A percentile compares a stretch with the other conserved stretches of the same genome.
Evolutionary conservation across 1,284 basidiomycete genomes (phyloP).

Genomic region (Thecaphora thlaspeos): DNA sequence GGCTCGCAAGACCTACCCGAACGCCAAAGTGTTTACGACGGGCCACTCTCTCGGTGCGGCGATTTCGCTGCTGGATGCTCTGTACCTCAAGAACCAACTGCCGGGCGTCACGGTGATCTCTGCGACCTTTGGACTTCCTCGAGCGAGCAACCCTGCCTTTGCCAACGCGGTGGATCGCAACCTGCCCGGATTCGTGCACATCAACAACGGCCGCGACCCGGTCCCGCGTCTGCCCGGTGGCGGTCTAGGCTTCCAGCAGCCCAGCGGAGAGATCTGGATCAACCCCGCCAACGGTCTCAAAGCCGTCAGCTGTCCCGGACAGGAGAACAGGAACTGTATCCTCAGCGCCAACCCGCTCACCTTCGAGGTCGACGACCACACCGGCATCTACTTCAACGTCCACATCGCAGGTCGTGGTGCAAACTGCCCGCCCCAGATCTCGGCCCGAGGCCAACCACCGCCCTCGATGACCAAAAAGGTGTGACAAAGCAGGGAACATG

Average conservation of each 20-base stretch:
- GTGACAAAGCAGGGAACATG: no score
- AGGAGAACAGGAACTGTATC: slow-evolving; percentile 49
- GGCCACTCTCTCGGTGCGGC: slow-evolving; percentile 52
- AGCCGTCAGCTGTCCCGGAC: slow-evolving; percentile 43
- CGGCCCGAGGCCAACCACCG: background rate
- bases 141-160: slow-evolving; percentile 39
- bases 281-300: slow-evolving; percentile 34
- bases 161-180: slow-evolving; percentile 36
- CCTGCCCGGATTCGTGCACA: slow-evolving; percentile 36
- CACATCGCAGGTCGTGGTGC: slow-evolving; percentile 36
- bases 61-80: slow-evolving; percentile 36
- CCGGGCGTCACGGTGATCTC: slow-evolving; percentile 16
- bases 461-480: no score
- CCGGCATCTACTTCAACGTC: slow-evolving; percentile 47
- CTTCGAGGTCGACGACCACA: slow-evolving; percentile 37
- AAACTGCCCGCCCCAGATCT: slow-evolving; percentile 34
- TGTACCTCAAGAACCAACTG: slow-evolving; percentile 33
- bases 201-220: slow-evolving; percentile 39
- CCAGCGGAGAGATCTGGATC: slow-evolving; percentile 45
- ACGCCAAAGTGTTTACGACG: slow-evolving; percentile 25
- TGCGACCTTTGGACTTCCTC: slow-evolving; percentile 43
- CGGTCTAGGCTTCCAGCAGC: slow-evolving; percentile 33
- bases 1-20: slow-evolving; percentile 24
- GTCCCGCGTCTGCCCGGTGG: slow-evolving; percentile 37
- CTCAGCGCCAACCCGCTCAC: slow-evolving; percentile 19